phyloP scores from a whole-genome alignment of 371 early-diverging fungal genomes.

The Conidiobolus incongruus region DNA sequence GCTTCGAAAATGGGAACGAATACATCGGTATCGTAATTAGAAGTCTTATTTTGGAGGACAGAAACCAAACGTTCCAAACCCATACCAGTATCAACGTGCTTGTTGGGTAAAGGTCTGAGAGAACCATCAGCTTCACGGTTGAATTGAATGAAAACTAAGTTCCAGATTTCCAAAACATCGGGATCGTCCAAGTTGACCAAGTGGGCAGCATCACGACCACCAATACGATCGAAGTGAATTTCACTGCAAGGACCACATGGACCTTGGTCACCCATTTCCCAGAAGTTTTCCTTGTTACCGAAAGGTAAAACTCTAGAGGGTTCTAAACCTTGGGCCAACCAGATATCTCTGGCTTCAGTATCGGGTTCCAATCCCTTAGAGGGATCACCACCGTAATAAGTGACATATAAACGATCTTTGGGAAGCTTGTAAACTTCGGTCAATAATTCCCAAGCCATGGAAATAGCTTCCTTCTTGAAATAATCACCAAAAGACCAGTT shows the following conservation, averaged over 20 bases:
- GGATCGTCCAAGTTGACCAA: constrained; percentile 99
- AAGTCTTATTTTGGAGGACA: constrained; percentile 85
- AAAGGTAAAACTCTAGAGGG: constrained; percentile 75
- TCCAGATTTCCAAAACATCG: constrained; percentile 99
- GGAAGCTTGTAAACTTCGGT: constrained; percentile 75
- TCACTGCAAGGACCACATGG: constrained; percentile 99
- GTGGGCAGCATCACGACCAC: constrained; percentile 80
- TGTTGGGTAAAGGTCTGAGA: constrained; percentile 78
- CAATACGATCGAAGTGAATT: constrained; percentile 98
- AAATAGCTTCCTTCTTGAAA: constrained; percentile 93
- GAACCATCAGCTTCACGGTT: constrained; percentile 90
- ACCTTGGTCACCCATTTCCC: constrained; percentile 99
- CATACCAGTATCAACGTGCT: constrained; percentile 99
- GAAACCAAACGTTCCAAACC: constrained; percentile 97
- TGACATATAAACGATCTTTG: constrained; percentile 86
- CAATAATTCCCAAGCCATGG: constrained; percentile 86
- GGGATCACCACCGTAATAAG: constrained; percentile 93
- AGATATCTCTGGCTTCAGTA: constrained; percentile 78
- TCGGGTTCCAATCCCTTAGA: constrained; percentile 66
- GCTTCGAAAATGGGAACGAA: constrained; percentile 67
- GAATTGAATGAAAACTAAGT: constrained; percentile 99
- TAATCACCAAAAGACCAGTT: constrained; percentile 99
- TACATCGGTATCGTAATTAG: constrained; percentile 97
- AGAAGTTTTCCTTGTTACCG: constrained; percentile 95
- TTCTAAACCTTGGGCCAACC: constrained; percentile 82